Conservation (phyloP, 495 filamentous ascomycete genomes). For the Daldinia vernicosa region DNA sequence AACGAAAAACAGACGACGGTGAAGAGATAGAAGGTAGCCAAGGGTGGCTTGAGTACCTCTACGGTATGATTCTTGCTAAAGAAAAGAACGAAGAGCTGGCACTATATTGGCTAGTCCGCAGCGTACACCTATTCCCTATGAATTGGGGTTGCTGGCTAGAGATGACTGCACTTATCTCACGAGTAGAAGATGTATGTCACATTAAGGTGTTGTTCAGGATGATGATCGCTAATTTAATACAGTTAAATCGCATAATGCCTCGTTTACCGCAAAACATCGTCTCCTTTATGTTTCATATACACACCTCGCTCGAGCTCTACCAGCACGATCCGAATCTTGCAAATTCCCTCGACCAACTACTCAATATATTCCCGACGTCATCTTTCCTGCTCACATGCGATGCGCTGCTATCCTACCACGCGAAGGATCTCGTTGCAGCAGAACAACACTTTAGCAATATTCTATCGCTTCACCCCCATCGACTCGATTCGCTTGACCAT, state of each 20-base stretch:
- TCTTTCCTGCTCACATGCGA: conserved; percentile 89
- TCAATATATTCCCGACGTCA: conserved; percentile 82
- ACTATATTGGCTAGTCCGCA: conserved; percentile 80
- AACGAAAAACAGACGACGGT: conserved; percentile 64
- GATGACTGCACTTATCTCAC: conserved; percentile 76
- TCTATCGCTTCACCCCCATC: conserved; percentile 80
- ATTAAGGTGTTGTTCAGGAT: not conserved
- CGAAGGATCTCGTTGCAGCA: conserved; percentile 89
- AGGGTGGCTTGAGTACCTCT: conserved; percentile 96
- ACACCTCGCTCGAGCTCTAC: conserved; percentile 89
- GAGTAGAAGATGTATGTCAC: conserved; percentile 77
- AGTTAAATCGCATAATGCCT: conserved; percentile 61
- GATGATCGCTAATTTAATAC: conserved; percentile 26
- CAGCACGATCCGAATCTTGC: conserved; percentile 79
- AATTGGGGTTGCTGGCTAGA: conserved; percentile 99
- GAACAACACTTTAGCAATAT: conserved; percentile 86
- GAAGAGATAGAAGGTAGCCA: conserved; percentile 70
- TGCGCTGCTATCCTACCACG: conserved; percentile 89
- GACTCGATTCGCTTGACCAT: conserved; percentile 89
- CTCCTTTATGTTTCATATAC: conserved; percentile 90
- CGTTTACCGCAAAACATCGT: conserved; percentile 89
- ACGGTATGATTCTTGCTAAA: conserved; percentile 88
- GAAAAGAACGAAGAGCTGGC: conserved; percentile 88
- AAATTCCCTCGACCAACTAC: conserved; percentile 75
- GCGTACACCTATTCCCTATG: conserved; percentile 85